Evolutionary conservation across 2,329 filamentous ascomycete genomes (phyloP), one percentile per base, ranked within the genome.

Genomic region (Colletotrichum tanaceti): DNA sequence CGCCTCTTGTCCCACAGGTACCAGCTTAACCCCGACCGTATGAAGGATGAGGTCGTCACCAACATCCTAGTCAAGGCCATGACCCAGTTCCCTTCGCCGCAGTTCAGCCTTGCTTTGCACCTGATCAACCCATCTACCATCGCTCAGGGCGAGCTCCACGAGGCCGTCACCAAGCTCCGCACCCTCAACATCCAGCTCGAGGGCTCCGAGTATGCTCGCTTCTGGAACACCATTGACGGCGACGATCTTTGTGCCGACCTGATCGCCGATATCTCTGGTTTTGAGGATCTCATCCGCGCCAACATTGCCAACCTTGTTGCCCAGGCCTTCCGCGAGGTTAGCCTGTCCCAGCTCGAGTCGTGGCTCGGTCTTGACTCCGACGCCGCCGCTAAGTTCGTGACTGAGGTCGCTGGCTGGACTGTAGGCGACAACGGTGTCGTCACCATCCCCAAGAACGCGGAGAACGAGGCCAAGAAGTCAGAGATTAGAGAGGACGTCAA

Each of bases 1-100:
- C 52, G 52, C 52, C 22, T 68, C 68, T 71, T 67, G 58, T 55
- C 52, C 38, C 16, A 70, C 75, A 99, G 96, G 73, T 99, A 99
- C 88, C 97, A 99, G 85, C 97, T 99, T 85, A 99, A 99, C 89
- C 96, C 96, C 60, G 94, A 98, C 86, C 93, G 97, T 75, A 90
- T 94, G 79, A 95, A 96, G 85, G 93, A 97, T 78, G 96, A 99
- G 83, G 93, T 95, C 78, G 94, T 96, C 82, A 98, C 96, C 86
- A 98, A 98, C 88, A 92, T 98, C 84, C 93, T 99, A 80, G 94
- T 97, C 86, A 99, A 98, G 87, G 89, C 94, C 74, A 90, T 99
- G 79, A 97, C 95, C 74, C 93, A 97, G 84, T 99, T 99, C 87
- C 96, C 96, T 72, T 94, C 93, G 22, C 90, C 96, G 52, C 94